These are phyloP conservation scores for Pseudogymnoascus pannorum DNA, from an alignment of 2,329 filamentous ascomycete genomes.

Conservation along the genomic window DNA sequence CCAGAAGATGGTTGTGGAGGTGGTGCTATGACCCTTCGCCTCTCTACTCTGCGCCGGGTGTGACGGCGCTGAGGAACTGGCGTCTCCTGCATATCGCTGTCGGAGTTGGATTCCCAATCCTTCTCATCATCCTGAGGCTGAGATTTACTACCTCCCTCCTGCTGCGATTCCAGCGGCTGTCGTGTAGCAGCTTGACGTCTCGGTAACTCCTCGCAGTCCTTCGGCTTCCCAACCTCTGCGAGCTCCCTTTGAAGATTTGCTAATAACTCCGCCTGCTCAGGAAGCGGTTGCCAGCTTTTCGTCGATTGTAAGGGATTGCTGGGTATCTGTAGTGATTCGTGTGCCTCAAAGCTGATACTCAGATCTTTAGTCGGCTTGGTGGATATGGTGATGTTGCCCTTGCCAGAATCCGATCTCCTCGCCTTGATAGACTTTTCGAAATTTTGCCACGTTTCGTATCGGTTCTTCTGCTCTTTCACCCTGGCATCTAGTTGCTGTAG, in stretches of 20 bases:
- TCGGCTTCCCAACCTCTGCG: slow-evolving; percentile 22
- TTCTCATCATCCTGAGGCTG: not conserved
- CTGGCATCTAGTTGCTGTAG: slow-evolving; percentile 65
- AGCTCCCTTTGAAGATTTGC: slow-evolving; percentile 26
- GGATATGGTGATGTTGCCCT: slow-evolving; percentile 16
- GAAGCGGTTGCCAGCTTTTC: slow-evolving; percentile 18
- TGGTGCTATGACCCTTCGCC: not conserved
- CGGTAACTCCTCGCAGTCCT: not conserved
- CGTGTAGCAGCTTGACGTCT: not conserved
- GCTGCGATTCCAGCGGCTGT: not conserved
- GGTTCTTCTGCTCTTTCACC: slow-evolving; percentile 57
- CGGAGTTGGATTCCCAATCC: not conserved
- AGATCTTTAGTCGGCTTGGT: slow-evolving; percentile 30
- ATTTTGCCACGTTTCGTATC: slow-evolving; percentile 67
- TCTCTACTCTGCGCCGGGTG: not conserved
- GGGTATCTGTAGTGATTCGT: slow-evolving; percentile 36
- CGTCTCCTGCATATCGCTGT: not conserved
- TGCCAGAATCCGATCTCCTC: slow-evolving; percentile 26
- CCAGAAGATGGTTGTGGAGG: not conserved
- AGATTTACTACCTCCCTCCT: not conserved
- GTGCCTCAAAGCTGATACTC: slow-evolving; percentile 47
- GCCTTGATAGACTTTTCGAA: slow-evolving; percentile 41
- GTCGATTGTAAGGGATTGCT: slow-evolving; percentile 14
- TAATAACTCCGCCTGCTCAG: slow-evolving; percentile 25
- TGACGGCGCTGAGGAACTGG: not conserved